Evolutionary conservation across 768 basidiomycete species (phyloP), one percentile per base, ranked within the genome.

Genomic region (Collybiopsis confluens): DNA sequence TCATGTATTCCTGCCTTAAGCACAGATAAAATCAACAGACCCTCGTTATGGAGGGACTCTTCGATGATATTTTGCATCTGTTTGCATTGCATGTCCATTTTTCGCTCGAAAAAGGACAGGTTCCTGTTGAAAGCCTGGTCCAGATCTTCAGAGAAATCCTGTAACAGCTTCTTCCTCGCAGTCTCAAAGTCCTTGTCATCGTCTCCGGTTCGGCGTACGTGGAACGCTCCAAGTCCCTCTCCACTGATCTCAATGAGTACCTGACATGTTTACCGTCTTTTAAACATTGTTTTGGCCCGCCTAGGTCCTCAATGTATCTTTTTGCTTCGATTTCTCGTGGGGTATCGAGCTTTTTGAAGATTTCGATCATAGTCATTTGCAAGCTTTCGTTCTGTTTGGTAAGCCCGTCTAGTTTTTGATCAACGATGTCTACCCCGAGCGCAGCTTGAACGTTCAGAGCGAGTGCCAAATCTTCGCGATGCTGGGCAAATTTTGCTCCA

Each of bases 1-100:
- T 73, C 70, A 42, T 73, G 71, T 1, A 71, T 65, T 0, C 72
- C 73, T 10, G 65, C 59, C 2, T 58, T 61, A 1, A 73, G 55
- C 2, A 64, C 62, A 16, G 62, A 48, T 21, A 73, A 70, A 3
- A 72, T 59, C 1, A 68, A 62, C 44, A 72, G 66, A n/a, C 65
- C 67, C 48, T 69, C 64, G 16, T 65, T 61, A 30, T 63, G 64
- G 3, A 72, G 61, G 4, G 65, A 46, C 11, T 56, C 33, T 33
- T 38, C 27, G 35, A 24, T 11, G 16, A 33, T 4, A 6, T 50
- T 56, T 24, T 33, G 47, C 18, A 71, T 57, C 52, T 66, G 67
- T 23, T 62, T 59, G 43, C 64, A 57, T 49, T 71, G 69, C 35
- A 70, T 61, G 37, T 62, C 64, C 43, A 72, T 66, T 53, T 72